Evolutionary conservation across 805 yeast species (phyloP).

Genomic region (Saturnispora halmiae): DNA sequence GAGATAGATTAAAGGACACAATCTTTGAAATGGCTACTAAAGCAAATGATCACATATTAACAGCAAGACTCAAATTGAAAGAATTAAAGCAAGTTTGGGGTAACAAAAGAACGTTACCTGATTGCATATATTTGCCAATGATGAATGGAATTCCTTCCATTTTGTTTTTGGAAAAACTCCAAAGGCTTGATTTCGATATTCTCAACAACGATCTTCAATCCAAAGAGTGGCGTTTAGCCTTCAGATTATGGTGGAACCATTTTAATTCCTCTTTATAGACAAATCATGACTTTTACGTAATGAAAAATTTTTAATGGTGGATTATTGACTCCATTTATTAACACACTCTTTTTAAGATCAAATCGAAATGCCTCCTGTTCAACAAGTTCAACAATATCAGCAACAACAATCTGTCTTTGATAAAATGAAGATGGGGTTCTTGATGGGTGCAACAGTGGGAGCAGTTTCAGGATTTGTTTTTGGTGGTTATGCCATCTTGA

Average conservation of each 20-base stretch:
- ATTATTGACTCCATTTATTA: conserved; percentile 1
- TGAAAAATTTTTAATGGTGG: conserved; percentile 11
- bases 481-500: conserved; percentile 85
- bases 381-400: conserved; percentile 53
- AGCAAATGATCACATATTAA: conserved; percentile 72
- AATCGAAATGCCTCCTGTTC: conserved; percentile 51
- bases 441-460: conserved; percentile 93
- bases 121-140: conserved; percentile 56
- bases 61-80: conserved; percentile 51
- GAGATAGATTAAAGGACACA: conserved; percentile 40
- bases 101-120: conserved; percentile 38
- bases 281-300: not conserved
- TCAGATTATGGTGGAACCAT: conserved; percentile 45
- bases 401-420: conserved; percentile 79
- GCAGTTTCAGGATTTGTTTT: conserved; percentile 91
- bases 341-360: not conserved
- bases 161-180: conserved; percentile 51
- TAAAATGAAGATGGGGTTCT: conserved; percentile 95
- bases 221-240: conserved; percentile 60
- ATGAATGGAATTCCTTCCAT: conserved; percentile 60
- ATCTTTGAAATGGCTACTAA: conserved; percentile 60
- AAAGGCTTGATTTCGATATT: conserved; percentile 57
- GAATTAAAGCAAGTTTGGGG: conserved; percentile 30
- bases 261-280: conserved; percentile 7
- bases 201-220: conserved; percentile 34